A percentile compares a stretch with the other conserved stretches of the same genome.
These are phyloP conservation scores for Cercophora scortea DNA, from an alignment of 495 filamentous ascomycete genomes.

Conservation along the genomic window DNA sequence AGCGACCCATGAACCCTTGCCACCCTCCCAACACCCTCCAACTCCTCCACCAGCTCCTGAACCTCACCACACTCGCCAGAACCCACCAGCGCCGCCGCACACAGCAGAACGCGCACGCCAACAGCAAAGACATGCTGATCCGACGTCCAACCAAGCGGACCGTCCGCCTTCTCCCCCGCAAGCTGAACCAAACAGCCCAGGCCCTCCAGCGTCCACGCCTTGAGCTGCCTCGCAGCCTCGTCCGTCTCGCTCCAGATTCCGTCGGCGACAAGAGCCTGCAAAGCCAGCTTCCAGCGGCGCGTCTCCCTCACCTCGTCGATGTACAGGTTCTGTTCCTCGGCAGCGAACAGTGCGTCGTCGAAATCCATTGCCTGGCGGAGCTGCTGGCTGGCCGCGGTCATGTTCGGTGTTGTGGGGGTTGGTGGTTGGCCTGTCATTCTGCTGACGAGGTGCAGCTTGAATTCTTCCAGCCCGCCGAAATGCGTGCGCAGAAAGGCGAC, in stretches of 20 bases:
- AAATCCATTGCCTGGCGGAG: conserved; percentile 47
- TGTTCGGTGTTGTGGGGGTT: not conserved
- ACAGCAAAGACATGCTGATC: conserved; percentile 65
- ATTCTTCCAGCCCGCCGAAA: conserved; percentile 18
- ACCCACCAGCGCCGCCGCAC: conserved; percentile 27
- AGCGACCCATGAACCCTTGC: conserved; percentile 25
- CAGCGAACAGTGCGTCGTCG: conserved; percentile 68
- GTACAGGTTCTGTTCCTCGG: conserved; percentile 89
- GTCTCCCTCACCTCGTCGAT: conserved; percentile 70
- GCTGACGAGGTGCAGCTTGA: conserved; percentile 23
- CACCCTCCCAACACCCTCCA: conserved; percentile 17
- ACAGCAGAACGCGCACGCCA: conserved; percentile 50
- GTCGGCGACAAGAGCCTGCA: conserved; percentile 22
- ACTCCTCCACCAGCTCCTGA: conserved; percentile 12
- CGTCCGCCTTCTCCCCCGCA: conserved; percentile 38
- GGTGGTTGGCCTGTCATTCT: conserved; percentile 25
- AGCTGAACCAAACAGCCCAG: conserved; percentile 40
- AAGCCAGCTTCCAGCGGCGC: conserved; percentile 50
- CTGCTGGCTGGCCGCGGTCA: conserved; percentile 33
- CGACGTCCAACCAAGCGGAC: conserved; percentile 64
- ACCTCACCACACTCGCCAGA: not conserved
- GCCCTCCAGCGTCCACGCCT: conserved; percentile 51
- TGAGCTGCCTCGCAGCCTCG: conserved; percentile 8
- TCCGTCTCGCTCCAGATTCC: conserved; percentile 3
- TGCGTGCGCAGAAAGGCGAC: conserved; percentile 23